A percentile compares a stretch with the other conserved stretches of the same genome.
Evolutionary conservation across 1,284 basidiomycete genomes (phyloP).

Genomic region (Boletus semigastroideus): DNA sequence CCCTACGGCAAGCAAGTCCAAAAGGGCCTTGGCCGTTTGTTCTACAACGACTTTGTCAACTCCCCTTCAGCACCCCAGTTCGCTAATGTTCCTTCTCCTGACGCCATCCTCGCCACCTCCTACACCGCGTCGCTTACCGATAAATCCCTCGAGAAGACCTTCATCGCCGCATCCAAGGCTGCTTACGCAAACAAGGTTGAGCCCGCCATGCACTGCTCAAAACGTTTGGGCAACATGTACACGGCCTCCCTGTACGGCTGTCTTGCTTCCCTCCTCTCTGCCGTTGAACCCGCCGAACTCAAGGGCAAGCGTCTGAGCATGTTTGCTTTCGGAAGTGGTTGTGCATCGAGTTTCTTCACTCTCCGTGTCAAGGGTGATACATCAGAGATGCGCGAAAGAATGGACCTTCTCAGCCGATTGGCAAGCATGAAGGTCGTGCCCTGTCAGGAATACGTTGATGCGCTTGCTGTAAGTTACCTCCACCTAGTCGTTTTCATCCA

Average conservation of each 20-base stretch:
- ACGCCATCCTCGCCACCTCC: slow-evolving; percentile 65
- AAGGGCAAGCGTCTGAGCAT: slow-evolving; percentile 83
- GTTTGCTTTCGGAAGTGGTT: slow-evolving; percentile 94
- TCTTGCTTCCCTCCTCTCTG: slow-evolving; percentile 79
- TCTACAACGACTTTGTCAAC: slow-evolving; percentile 91
- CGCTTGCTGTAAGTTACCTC: slow-evolving; percentile 59
- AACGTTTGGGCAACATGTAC: slow-evolving; percentile 97
- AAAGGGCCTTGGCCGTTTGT: slow-evolving; percentile 92
- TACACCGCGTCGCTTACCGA: slow-evolving; percentile 81
- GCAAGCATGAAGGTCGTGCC: slow-evolving; percentile 89
- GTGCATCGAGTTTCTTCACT: slow-evolving; percentile 90
- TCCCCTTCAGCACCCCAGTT: slow-evolving; percentile 76
- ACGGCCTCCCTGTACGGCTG: slow-evolving; percentile 96
- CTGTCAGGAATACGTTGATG: slow-evolving; percentile 81
- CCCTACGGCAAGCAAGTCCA: slow-evolving; percentile 99
- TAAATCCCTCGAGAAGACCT: slow-evolving; percentile 95
- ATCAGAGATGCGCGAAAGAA: slow-evolving; percentile 72
- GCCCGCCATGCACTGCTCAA: slow-evolving; percentile 80
- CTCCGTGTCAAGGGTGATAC: slow-evolving; percentile 86
- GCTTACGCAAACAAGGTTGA: slow-evolving; percentile 73
- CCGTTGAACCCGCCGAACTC: slow-evolving; percentile 65
- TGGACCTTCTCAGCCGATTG: slow-evolving; percentile 79
- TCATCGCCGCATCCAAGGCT: slow-evolving; percentile 72
- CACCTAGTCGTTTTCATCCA: not conserved
- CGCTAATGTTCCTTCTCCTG: slow-evolving; percentile 69